Evolutionary conservation across 768 basidiomycete species (phyloP), one percentile per base, ranked within the genome.

Genomic region (Paxillus involutus): DNA sequence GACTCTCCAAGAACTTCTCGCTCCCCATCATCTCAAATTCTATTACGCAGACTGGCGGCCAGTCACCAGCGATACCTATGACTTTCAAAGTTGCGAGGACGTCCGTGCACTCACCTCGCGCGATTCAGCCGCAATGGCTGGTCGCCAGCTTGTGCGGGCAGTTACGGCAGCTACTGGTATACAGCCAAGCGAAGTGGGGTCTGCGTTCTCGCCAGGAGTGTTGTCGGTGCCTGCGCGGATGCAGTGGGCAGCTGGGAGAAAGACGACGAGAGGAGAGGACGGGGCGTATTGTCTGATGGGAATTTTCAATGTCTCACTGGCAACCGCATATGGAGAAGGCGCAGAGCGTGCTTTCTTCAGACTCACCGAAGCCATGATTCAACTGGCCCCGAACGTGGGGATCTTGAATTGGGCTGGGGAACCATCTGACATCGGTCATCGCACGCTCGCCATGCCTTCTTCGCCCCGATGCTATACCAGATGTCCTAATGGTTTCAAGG

Each of bases 191-290:
- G 33, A 30, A n/a, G 16, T 16, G 16, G 39, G 39, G 6, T 37
- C 47, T 47, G 44, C 39, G 3, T 24, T 30, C 32, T 37, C 21
- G 44, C 45, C 24, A 30, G 32, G 39, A 36, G 39, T 46, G 17
- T 35, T 33, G 44, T 52, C 26, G 9, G 43, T 44, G 12, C 26
- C 26, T 8, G 43, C 35, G 29, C 39, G 46, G 30, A 49, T 61
- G 33, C 30, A 19, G 14, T 59, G 60, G 60, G 60, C 50, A 29
- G 40, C 55, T 9, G 47, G 44, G 3, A 30, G 43, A 58, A 42
- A 36, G 14, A 62, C 60, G 9, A 62, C 60, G n/a, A 49, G 52
- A 35, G 48, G 37, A 16, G 60, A 59, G 44, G 60, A 62, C 26
- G 46, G 26, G 21, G 55, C 58, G 24, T 62, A 62, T 33, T 57